A percentile compares a stretch with the other conserved stretches of the same genome.
Conservation (phyloP, 2,329 filamentous ascomycete species). For the Ilyonectria destructans region DNA sequence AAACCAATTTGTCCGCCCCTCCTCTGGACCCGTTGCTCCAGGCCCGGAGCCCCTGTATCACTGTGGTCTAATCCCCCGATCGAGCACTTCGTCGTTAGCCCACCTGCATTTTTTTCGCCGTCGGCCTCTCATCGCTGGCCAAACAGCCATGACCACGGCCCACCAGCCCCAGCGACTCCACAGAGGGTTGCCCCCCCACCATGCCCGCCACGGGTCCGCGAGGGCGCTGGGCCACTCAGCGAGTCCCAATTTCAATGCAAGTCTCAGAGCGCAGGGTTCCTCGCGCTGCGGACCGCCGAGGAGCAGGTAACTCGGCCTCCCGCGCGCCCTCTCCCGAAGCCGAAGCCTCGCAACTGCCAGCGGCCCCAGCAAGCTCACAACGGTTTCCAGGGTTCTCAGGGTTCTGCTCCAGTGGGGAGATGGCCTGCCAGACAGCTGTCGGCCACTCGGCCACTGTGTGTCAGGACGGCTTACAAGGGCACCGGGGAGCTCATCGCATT, state of each 20-base stretch:
- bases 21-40: background rate
- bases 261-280: background rate
- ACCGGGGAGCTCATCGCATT: slow-evolving; percentile 31
- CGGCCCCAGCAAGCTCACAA: background rate
- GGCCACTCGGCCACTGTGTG: slow-evolving; percentile 7
- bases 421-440: slow-evolving; percentile 16
- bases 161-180: slow-evolving; percentile 41
- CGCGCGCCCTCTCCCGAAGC: slow-evolving; percentile 26
- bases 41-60: slow-evolving; percentile 28
- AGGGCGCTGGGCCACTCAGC: slow-evolving; percentile 40
- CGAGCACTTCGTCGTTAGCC: slow-evolving; percentile 1
- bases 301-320: slow-evolving; percentile 4
- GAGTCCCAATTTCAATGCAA: slow-evolving; percentile 43
- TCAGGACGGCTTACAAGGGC: slow-evolving; percentile 16
- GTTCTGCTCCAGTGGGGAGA: background rate
- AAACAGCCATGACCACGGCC: slow-evolving; percentile 47
- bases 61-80: background rate
- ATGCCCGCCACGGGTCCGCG: slow-evolving; percentile 29
- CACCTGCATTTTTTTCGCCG: background rate
- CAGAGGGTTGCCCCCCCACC: slow-evolving; percentile 40
- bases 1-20: background rate
- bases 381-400: background rate
- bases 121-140: slow-evolving; percentile 41
- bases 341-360: slow-evolving; percentile 20
- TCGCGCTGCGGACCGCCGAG: background rate